Conservation (phyloP, 371 early-diverging fungal genomes). For the Mortierella sp. region DNA sequence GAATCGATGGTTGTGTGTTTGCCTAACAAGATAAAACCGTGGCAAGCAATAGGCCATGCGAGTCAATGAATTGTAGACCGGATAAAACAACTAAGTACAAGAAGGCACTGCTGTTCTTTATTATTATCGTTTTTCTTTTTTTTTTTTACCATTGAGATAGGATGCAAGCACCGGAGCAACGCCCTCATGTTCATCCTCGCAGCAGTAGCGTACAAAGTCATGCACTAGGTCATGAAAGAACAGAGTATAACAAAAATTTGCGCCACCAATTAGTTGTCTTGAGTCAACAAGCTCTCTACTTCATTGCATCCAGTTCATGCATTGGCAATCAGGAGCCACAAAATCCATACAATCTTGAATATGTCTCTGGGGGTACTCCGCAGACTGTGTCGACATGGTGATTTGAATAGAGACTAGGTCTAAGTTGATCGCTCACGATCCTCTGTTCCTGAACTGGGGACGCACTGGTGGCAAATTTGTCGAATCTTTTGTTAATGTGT, state of each 20-base stretch:
- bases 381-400: too few species aligned
- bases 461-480: too few species aligned
- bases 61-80: neutral
- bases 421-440: too few species aligned
- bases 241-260: neutral
- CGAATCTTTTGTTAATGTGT: too few species aligned
- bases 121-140: too few species aligned
- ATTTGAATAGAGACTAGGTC: too few species aligned
- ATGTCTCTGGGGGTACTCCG: too few species aligned
- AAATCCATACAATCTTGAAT: too few species aligned
- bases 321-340: too few species aligned
- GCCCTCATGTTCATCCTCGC: constrained; percentile 9
- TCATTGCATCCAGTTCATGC: too few species aligned
- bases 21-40: constrained; percentile 3
- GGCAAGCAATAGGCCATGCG: neutral
- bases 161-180: constrained; percentile 9
- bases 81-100: neutral
- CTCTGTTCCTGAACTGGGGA: too few species aligned
- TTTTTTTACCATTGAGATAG: constrained; percentile 18
- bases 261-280: constrained; percentile 14
- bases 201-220: neutral
- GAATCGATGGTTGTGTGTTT: constrained; percentile 9
- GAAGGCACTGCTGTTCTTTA: neutral
- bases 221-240: neutral
- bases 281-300: too few species aligned